Evolutionary conservation across 2,329 filamentous ascomycete species (phyloP).

Genomic region (Podosphaera aphanis): DNA sequence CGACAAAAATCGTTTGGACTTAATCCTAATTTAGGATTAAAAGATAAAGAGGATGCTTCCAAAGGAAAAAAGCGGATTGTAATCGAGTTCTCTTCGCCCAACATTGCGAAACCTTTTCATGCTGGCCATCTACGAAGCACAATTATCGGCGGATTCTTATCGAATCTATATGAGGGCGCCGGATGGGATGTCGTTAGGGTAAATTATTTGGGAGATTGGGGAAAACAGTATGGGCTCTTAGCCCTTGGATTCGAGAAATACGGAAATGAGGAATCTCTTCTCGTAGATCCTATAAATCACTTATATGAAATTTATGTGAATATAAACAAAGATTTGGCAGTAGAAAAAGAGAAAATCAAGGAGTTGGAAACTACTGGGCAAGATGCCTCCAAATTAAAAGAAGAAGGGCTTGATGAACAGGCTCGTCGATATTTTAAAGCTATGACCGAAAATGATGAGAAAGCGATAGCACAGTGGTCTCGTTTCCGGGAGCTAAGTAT

Average conservation of each 20-base stretch:
- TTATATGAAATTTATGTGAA: conserved; percentile 62
- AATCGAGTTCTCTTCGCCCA: conserved; percentile 66
- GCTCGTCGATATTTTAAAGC: conserved; percentile 49
- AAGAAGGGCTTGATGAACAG: conserved; percentile 44
- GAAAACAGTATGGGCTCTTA: conserved; percentile 45
- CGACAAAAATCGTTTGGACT: conserved; percentile 38
- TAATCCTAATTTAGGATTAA: conserved; percentile 34
- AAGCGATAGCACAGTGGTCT: conserved; percentile 37
- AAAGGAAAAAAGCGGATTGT: conserved; percentile 29
- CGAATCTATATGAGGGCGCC: conserved; percentile 42
- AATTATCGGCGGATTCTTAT: conserved; percentile 50
- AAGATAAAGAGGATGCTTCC: conserved; percentile 34
- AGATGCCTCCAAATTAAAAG: conserved; percentile 25
- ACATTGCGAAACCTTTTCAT: conserved; percentile 67
- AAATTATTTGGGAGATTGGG: conserved; percentile 65
- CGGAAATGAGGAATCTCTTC: conserved; percentile 47
- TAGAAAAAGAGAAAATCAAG: conserved; percentile 42
- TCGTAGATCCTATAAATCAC: conserved; percentile 57
- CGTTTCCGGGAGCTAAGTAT: conserved; percentile 46
- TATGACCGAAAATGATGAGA: conserved; percentile 43
- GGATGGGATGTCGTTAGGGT: conserved; percentile 49
- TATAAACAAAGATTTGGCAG: conserved; percentile 39
- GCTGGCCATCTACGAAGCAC: conserved; percentile 53
- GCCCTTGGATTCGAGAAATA: conserved; percentile 55
- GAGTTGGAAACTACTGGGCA: conserved; percentile 17